These are phyloP conservation scores for Colletotrichum sp. DNA, from an alignment of 2,329 filamentous ascomycete genomes.

Conservation along the genomic window DNA sequence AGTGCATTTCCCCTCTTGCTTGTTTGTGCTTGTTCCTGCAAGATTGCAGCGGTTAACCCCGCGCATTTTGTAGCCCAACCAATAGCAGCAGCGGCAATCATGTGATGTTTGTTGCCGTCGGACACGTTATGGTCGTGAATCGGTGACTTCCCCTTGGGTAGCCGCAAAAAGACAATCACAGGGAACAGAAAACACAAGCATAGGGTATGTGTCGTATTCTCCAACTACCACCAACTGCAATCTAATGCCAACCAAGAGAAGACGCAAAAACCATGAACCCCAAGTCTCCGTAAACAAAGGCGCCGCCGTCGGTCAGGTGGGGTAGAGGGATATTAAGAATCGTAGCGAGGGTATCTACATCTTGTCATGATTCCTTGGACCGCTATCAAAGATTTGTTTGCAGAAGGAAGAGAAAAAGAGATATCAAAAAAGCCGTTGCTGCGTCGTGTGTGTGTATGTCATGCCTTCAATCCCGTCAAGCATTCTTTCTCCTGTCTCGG, in stretches of 20 bases:
- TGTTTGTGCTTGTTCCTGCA: not conserved
- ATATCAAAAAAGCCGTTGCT: not conserved
- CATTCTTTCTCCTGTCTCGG: not conserved
- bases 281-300: not conserved
- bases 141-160: not conserved
- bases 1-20: not conserved
- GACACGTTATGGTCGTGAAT: not conserved
- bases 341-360: constrained; percentile 11
- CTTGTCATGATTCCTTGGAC: constrained; percentile 1
- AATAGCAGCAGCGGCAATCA: not conserved
- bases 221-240: not conserved
- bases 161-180: not conserved
- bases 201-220: not conserved
- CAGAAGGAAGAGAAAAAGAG: not conserved
- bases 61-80: not conserved
- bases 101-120: not conserved
- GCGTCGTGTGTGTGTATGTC: not conserved
- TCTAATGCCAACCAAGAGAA: not conserved
- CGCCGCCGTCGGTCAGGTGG: not conserved
- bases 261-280: not conserved
- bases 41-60: not conserved
- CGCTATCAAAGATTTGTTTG: not conserved
- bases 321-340: not conserved
- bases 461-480: not conserved
- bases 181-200: not conserved